Evolutionary conservation across 345 rosid genomes (phyloP).

Genomic region (Citrus sp.): DNA sequence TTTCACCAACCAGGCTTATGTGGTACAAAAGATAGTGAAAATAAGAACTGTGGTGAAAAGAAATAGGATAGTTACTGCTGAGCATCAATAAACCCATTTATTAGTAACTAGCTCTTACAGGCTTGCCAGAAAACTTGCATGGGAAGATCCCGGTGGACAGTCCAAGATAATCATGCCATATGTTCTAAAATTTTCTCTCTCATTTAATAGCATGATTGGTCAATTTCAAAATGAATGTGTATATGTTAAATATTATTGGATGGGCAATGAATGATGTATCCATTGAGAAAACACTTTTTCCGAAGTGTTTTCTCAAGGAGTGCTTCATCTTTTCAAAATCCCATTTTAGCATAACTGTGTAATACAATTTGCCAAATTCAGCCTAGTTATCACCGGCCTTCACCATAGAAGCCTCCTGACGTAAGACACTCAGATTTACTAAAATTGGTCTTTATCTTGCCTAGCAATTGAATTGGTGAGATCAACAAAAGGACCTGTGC

Average conservation of each 20-base stretch:
- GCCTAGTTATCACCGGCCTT: neutral
- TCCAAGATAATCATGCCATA: neutral
- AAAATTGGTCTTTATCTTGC: neutral
- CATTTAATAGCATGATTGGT: neutral
- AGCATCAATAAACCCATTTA: neutral
- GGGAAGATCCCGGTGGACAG: neutral
- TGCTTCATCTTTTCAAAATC: neutral
- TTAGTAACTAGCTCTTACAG: neutral
- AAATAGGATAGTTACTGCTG: neutral
- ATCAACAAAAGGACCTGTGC: neutral
- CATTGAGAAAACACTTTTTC: no score
- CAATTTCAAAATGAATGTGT: neutral
- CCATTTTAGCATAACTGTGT: neutral
- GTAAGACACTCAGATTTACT: neutral
- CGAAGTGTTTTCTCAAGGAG: neutral
- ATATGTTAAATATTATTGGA: neutral
- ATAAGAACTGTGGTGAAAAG: neutral
- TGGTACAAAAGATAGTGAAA: neutral
- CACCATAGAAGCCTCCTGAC: neutral
- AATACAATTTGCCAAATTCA: neutral
- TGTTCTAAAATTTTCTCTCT: no score
- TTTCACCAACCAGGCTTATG: neutral
- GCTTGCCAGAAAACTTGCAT: neutral
- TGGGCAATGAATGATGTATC: neutral
- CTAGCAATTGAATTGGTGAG: neutral